Evolutionary conservation across 352 stramenopile species (phyloP).

Genomic region (Blastocystis sp.): DNA sequence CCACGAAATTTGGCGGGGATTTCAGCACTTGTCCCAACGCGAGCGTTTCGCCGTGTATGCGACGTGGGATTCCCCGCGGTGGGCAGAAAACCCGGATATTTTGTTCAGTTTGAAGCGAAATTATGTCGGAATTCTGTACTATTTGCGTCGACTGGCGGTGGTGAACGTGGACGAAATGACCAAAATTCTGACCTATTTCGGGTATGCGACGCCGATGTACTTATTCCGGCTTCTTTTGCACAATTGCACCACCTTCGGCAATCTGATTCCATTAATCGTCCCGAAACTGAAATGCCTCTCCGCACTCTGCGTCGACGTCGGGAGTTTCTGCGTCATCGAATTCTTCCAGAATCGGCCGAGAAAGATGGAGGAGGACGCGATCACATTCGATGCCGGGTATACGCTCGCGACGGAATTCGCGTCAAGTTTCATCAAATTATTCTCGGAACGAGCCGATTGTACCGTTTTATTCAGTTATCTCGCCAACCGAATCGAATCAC

Average conservation of each 20-base stretch:
- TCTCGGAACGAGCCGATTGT: neutral
- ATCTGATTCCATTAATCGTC: conserved; percentile 11
- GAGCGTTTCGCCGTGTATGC: conserved; percentile 6
- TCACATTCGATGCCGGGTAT: neutral
- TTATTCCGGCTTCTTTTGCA: conserved; percentile 22
- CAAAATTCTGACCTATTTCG: conserved; percentile 1
- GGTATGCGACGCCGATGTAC: neutral
- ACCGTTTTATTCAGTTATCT: neutral
- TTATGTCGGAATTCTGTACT: conserved; percentile 28
- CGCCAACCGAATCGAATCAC: neutral
- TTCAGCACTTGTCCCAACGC: neutral
- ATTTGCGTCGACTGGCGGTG: neutral
- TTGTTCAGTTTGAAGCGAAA: conserved; percentile 34
- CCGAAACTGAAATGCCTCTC: conserved; percentile 2
- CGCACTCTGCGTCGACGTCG: neutral
- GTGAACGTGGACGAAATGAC: conserved; percentile 29
- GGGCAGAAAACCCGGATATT: neutral
- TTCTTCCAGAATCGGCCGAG: neutral
- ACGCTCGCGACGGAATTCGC: neutral
- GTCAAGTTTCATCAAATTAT: neutral
- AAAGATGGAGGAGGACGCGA: neutral
- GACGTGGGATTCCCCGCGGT: neutral
- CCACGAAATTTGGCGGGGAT: conserved; percentile 6
- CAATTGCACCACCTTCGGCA: conserved; percentile 47
- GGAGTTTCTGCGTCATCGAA: conserved; percentile 23